Evolutionary conservation across 352 stramenopile genomes (phyloP), one percentile per base, ranked within the genome.

Genomic region (Halophytophthora polymorphica): DNA sequence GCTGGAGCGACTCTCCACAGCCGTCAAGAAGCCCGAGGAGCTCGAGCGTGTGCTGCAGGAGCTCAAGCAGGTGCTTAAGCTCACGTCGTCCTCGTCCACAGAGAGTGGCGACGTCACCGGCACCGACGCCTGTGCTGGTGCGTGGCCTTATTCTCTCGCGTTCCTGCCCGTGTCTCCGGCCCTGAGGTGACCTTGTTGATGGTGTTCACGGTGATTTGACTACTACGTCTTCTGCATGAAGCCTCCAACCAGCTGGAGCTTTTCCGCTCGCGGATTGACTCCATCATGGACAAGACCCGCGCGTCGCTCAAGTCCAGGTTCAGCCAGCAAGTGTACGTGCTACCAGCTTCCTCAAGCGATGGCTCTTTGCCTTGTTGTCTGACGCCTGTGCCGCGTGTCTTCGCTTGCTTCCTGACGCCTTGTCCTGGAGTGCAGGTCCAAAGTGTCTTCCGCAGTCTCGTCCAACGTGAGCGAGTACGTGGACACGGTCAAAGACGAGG

Each of bases 381-480:
- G 8, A 22, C 47, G 23, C 41, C 3, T 13, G 6, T 31, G 17
- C 4, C 10, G 21, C 14, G 17, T 29, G 15, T 56, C 8, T 33
- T 37, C 12, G 38, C 21, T 12, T 28, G 17, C 39, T 23, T 43
- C 12, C 10, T 51, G 36, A 1, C 15, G 39, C 21, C 7, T 28
- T 18, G 37, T 23, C 40, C 12, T 14, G 50, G 36, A 2, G 21
- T 48, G 23, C 22, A 85, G 73, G 12, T 78, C 68, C 7, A 77
- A 83, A 56, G 69, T 87, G 11, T 84, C 73, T 1, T 74, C 70
- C 43, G 67, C 59, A 23, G 76, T 88, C 18, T 63, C 66, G 2
- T 67, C 72, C 15, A 84, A 77, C 29, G 66, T 90, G 7, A 67
- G 77, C 40, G 60, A 64, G 17, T 83, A 78, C 41, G 72, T 88